Evolutionary conservation across 768 basidiomycete genomes (phyloP), one percentile per base, ranked within the genome.

Genomic region (Phaffia tasmanica): DNA sequence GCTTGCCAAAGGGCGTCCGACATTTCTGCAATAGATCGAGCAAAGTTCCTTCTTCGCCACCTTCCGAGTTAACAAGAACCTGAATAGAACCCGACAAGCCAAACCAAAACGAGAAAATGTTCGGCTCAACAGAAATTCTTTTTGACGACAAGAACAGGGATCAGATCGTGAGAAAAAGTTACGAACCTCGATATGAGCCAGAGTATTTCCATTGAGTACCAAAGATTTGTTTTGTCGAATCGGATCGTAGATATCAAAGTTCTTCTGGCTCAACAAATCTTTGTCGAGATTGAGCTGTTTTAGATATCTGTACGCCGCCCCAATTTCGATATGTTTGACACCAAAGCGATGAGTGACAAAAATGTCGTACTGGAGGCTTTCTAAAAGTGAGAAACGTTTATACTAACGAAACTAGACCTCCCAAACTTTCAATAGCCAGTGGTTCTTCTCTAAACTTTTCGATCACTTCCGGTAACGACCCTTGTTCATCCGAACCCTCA

Each of bases 231-330:
- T 92, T 68, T 82, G 81, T 74, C 87, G 86, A 83, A 97, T 90
- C 0, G 95, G 95, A 76, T 97, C 91, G 73, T 94, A 95, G 49
- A 95, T 81, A 71, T 97, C 93, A 81, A 99, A 99, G 74, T 98
- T 98, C 78, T 85, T 87, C 86, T 95, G 92, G 63, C 85, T 88
- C 72, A 99, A 76, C 64, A 99, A 84, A 70, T 97, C 93, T 74
- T 89, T 88, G 78, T 93, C 94, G 70, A 98, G 90, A 73, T 98
- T 98, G 50, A 99, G 81, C 69, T 89, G 88, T 48, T 87, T 85
- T 18, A 98, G 82, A 74, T 91, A 91, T 84, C 86, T 85, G 63
- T 51, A 3, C 32, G 15, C 15, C 27, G 18, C 42, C 48, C 2
- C 14, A 27, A 42, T 42, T 42, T 42, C 46, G 2, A 42, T 5